Evolutionary conservation across 2,329 filamentous ascomycete genomes (phyloP).

Genomic region (Trichoderma sp.): DNA sequence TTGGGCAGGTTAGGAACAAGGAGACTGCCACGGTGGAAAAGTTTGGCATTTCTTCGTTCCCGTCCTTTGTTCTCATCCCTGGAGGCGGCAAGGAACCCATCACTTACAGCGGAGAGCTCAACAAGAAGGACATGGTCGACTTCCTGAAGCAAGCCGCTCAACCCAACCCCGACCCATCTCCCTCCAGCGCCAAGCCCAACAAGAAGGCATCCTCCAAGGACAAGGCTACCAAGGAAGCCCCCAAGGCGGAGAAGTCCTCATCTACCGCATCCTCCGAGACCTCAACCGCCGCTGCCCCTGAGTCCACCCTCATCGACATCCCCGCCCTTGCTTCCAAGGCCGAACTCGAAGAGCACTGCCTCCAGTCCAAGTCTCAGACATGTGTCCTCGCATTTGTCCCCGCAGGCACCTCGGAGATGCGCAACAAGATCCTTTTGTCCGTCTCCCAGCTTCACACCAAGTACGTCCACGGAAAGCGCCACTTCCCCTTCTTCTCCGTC

Average conservation of each 20-base stretch:
- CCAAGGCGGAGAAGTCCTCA: slow-evolving; percentile 21
- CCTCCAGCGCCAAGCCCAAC: slow-evolving; percentile 40
- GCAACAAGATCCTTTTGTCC: slow-evolving; percentile 57
- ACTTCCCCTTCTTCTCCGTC: slow-evolving; percentile 81
- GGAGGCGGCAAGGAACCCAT: slow-evolving; percentile 65
- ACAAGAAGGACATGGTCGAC: slow-evolving; percentile 74
- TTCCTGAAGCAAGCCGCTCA: slow-evolving; percentile 78
- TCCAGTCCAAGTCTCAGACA: slow-evolving; percentile 72
- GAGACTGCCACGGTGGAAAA: slow-evolving; percentile 67
- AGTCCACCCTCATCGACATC: slow-evolving; percentile 55
- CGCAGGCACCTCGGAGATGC: slow-evolving; percentile 46
- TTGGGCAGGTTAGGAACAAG: slow-evolving; percentile 82
- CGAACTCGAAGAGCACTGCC: slow-evolving; percentile 67
- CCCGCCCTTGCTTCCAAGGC: slow-evolving; percentile 60
- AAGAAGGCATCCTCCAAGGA: slow-evolving; percentile 31
- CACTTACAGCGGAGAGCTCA: slow-evolving; percentile 77
- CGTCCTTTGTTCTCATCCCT: slow-evolving; percentile 76
- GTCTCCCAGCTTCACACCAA: slow-evolving; percentile 75
- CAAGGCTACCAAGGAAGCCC: slow-evolving; percentile 32
- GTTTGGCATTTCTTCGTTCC: slow-evolving; percentile 76
- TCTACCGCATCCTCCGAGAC: slow-evolving; percentile 32
- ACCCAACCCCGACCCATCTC: slow-evolving; percentile 71
- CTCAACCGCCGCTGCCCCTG: slow-evolving; percentile 22
- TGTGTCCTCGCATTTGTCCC: slow-evolving; percentile 78
- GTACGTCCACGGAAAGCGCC: slow-evolving; percentile 61